Conservation (phyloP, 768 basidiomycete genomes). For the Leccinum uliginosum region DNA sequence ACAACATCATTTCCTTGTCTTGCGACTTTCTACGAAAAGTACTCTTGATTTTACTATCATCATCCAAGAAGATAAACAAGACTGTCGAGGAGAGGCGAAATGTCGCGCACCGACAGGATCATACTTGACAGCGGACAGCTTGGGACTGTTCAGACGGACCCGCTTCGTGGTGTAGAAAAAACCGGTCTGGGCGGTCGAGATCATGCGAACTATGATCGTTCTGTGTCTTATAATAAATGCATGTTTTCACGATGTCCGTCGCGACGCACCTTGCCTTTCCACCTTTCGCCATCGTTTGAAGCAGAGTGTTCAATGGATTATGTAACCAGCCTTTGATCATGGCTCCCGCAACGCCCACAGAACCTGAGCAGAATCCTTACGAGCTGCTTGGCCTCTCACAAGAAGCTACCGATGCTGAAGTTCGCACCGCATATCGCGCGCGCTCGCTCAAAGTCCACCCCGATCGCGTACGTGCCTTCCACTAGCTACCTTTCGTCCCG, state of each 20-base stretch:
- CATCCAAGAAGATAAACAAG: not conserved
- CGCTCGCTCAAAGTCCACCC: constrained; percentile 84
- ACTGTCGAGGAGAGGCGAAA: not conserved
- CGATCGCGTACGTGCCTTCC: constrained; percentile 57
- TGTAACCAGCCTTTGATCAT: constrained; percentile 9
- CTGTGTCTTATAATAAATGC: constrained; percentile 34
- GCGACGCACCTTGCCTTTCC: constrained; percentile 51
- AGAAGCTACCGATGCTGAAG: constrained; percentile 73
- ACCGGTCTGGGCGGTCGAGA: constrained; percentile 89
- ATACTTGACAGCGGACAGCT: constrained; percentile 86
- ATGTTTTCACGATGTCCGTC: not conserved
- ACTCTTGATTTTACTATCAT: constrained; percentile 62
- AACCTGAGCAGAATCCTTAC: constrained; percentile 70
- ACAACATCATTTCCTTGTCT: constrained; percentile 53
- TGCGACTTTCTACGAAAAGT: constrained; percentile 75
- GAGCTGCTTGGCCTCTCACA: constrained; percentile 58
- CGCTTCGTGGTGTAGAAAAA: constrained; percentile 87
- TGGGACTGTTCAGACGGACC: constrained; percentile 61
- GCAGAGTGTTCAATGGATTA: constrained; percentile 5
- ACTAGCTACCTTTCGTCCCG: constrained; percentile 14
- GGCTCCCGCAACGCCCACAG: constrained; percentile 29
- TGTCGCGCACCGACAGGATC: constrained; percentile 71
- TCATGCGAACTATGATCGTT: constrained; percentile 80
- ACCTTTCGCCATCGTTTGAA: constrained; percentile 49
- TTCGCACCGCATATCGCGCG: constrained; percentile 74